Conservation (phyloP, 176 grass and related monocot genomes). For the Tuctoria greenei region DNA sequence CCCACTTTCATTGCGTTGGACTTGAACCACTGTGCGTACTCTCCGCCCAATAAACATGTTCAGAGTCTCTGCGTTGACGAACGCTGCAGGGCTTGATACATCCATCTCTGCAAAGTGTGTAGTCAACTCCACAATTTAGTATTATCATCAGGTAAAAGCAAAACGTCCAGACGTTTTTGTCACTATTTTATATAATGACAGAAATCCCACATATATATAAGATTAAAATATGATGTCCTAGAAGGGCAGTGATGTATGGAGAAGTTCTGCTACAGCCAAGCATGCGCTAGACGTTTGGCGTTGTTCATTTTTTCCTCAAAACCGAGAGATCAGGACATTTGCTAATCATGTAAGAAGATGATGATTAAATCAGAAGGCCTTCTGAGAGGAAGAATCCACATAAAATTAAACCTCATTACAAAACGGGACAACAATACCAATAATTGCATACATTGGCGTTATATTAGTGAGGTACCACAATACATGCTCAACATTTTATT, state of each 20-base stretch:
- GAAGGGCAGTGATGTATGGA: background rate
- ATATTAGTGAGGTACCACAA: no score
- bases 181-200: background rate
- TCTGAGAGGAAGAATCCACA: background rate
- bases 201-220: background rate
- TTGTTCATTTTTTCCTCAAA: background rate
- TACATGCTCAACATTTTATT: background rate
- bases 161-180: background rate
- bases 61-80: conserved; percentile 73
- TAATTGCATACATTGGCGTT: background rate
- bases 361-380: background rate
- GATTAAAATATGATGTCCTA: background rate
- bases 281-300: background rate
- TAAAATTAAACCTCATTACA: background rate
- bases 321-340: background rate
- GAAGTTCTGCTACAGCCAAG: background rate
- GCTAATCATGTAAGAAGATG: background rate
- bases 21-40: conserved; percentile 84
- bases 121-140: background rate
- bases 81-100: conserved; percentile 64
- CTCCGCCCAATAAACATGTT: conserved; percentile 64
- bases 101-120: conserved; percentile 62
- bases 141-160: background rate
- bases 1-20: conserved; percentile 58
- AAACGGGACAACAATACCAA: background rate